A percentile compares a stretch with the other conserved stretches of the same genome.
Evolutionary conservation across 2,329 filamentous ascomycete genomes (phyloP).

Genomic region (Chaetothyriales sp.): DNA sequence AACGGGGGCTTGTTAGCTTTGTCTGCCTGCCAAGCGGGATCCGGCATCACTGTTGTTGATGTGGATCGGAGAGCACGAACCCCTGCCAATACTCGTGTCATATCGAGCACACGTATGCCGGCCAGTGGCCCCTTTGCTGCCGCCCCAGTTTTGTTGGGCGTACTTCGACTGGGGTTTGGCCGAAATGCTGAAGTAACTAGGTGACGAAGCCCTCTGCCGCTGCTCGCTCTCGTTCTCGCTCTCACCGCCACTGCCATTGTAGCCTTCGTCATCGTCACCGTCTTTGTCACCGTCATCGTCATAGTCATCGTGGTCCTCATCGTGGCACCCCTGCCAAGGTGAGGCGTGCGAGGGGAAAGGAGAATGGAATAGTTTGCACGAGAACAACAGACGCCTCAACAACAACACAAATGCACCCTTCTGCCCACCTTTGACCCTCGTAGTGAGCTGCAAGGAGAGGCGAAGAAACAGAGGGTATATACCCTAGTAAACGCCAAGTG

Average conservation of each 20-base stretch:
- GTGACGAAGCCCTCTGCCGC: not conserved
- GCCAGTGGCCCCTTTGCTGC: constrained; percentile 47
- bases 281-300: not conserved
- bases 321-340: not conserved
- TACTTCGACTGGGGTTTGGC: not conserved
- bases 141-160: not conserved
- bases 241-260: not conserved
- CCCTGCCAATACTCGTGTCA: constrained; percentile 90
- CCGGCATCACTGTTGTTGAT: not conserved
- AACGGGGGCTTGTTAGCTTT: not conserved
- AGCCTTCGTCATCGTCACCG: not conserved
- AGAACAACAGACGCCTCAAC: not conserved
- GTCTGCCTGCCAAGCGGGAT: not conserved
- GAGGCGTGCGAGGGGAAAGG: too few relatives aligned
- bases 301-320: not conserved
- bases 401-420: not conserved
- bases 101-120: constrained; percentile 81
- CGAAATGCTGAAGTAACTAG: not conserved
- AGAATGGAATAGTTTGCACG: not conserved
- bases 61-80: constrained; percentile 42
- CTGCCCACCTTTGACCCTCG: not conserved
- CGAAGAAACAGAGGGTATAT: not conserved
- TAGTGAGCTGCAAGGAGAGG: not conserved
- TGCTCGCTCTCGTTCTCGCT: not conserved
- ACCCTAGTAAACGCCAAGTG: too few relatives aligned